Base-by-base conservation (phyloP, 768 basidiomycete genomes). In the Collybiopsis confluens region DNA sequence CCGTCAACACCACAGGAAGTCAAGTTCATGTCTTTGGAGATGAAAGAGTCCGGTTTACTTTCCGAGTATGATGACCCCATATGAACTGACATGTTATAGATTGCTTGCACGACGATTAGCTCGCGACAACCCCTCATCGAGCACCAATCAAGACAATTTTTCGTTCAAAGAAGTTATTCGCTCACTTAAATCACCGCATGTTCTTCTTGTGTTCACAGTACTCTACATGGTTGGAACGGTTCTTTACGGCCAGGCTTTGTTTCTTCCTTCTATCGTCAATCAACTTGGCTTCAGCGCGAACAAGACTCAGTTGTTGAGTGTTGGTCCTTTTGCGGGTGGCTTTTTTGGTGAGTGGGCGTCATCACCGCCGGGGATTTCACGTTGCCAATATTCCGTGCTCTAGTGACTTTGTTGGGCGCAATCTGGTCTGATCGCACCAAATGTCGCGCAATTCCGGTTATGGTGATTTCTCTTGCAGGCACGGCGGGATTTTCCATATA, bases 261-360 rank as follows among this genome's bases (percentile, higher is more conserved):
- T 71, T 62, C 57, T 68, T 10, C 72, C 72, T 3, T 72, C 70
- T 4, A 70, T 71, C 45, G 66, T 73, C 20, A 67, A 65, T n/a
- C 69, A 70, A 49, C 61, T 72, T 3, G 69, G 69, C 1, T 72
- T 71, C 54, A 66, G 60, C 23, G 45, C 67, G 2, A 62, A 56
- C 26, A 64, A 63, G 51, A 64, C 68, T 8, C 72, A 73, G 53
- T 49, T 73, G 4, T 64, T 73, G 13, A 72, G 70, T 43, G 72
- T 72, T 9, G 70, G 70, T 1, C 72, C 72, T 1, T 73, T 72
- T 46, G 72, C 65, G 26, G 66, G 59, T 6, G 68, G 66, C 3
- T 73, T 72, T 55, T 61, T 70, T 48, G 59, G 72, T 73, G 44
- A 20, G 70, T 58, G 1, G n/a, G n/a, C n/a, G n/a, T n/a, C n/a